These are phyloP conservation scores for Trypanosoma caninum DNA, from an alignment of 208 protist genomes.

Conservation along the genomic window DNA sequence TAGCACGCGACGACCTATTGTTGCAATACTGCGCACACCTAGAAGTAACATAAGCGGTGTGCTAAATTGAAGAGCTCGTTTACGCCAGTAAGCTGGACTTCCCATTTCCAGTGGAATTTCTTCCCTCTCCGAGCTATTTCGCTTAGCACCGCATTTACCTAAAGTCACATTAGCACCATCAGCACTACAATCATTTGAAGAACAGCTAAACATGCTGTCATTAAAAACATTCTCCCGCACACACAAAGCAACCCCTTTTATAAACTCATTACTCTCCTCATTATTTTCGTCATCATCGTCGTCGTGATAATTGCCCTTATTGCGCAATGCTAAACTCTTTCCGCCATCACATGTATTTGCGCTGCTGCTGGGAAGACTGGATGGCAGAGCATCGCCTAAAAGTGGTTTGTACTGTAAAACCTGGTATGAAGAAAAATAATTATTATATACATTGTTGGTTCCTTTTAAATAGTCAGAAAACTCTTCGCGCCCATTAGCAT, in stretches of 20 bases:
- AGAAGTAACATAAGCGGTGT: slow-evolving; percentile 64
- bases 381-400: slow-evolving; percentile 15
- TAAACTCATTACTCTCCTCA: no score
- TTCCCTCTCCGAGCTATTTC: not conserved
- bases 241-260: no score
- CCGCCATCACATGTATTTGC: not conserved
- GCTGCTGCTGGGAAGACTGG: not conserved
- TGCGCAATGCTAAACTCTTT: not conserved
- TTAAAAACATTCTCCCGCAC: not conserved
- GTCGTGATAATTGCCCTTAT: not conserved
- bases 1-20: slow-evolving; percentile 62
- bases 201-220: no score
- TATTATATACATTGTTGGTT: not conserved
- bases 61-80: slow-evolving; percentile 52
- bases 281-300: not conserved
- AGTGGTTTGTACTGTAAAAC: slow-evolving; percentile 16
- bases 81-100: slow-evolving; percentile 43
- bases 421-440: slow-evolving; percentile 12
- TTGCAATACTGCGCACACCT: slow-evolving; percentile 61
- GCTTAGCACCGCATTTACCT: not conserved
- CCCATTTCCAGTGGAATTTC: slow-evolving; percentile 44
- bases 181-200: no score
- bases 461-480: not conserved
- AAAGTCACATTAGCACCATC: slow-evolving; percentile 13
- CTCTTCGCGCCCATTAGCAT: no score